Base-by-base conservation (phyloP, 352 stramenopile genomes). In the Phytophthora tentaculata region DNA sequence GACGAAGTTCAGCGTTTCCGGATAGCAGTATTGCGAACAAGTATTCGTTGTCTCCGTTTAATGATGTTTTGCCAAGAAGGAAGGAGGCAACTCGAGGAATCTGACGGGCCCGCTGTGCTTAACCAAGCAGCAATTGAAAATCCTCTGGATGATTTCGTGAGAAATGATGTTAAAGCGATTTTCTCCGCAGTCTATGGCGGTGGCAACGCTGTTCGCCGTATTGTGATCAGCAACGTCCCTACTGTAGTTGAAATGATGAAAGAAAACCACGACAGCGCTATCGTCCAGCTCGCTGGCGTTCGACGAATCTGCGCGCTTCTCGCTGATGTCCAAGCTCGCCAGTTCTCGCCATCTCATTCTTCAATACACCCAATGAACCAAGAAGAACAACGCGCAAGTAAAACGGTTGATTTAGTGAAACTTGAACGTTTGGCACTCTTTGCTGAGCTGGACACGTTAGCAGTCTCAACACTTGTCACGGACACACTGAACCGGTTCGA, bases 141-240 rank as follows among this genome's bases (percentile, higher is more conserved):
- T 47, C 69, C 78, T 20, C 79, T 94, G 17, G 85, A 94, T 49
- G 79, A 89, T 49, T 91, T 90, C 48, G 77, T 94, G 13, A 77
- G 86, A 63, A 85, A 86, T 35, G 83, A 93, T 32, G 83, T 93
- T 56, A 88, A 91, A 58, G 83, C 82, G 49, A 89, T 93, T 47
- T 91, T 93, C 64, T 73, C 74, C 3, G 73, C 77, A 14, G 77
- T 91, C 20, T 93, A 86, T 41, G 85, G 82, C 20, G 85, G 85
- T 28, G 81, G 86, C 10, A 87, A 91, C 49, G 84, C 85, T 14
- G 81, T 93, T n/a, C 58, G 74, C 12, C 81, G 85, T 32, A 90
- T 93, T 48, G 71, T 66, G 0, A 80, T 88, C 51, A 82, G 76
- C 50, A 83, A 81, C 28, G 71, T 91, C 9, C 64, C 77, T 5